Percentiles rank a stretch among this genome's conserved stretches.
Conservation (phyloP, 805 yeast species). For the Schwanniomyces yamadae region DNA sequence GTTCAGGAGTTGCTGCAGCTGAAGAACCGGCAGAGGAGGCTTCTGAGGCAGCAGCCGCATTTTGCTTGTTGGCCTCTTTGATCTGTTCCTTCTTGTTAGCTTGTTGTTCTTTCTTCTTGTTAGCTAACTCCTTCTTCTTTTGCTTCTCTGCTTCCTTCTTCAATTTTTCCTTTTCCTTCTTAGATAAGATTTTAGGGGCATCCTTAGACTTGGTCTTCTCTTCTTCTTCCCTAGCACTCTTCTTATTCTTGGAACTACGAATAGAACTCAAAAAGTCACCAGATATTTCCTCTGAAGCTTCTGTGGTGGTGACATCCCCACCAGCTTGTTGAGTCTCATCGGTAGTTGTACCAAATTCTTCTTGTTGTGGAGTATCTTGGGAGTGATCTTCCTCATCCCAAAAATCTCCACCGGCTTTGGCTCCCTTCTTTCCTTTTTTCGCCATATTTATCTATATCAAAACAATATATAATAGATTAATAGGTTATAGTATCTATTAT, state of each 20-base stretch:
- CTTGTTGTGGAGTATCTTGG: constrained; percentile 36
- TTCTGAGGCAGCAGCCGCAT: constrained; percentile 37
- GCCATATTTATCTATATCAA: constrained; percentile 39
- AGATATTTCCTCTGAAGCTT: constrained; percentile 30
- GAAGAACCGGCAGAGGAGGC: constrained; percentile 19
- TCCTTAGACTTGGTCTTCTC: constrained; percentile 49
- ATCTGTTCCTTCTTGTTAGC: constrained; percentile 59
- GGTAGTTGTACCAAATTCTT: constrained; percentile 30
- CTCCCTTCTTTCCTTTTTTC: constrained; percentile 57
- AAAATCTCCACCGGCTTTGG: constrained; percentile 64
- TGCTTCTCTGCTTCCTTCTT: constrained; percentile 91
- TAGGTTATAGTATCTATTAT: too few species aligned
- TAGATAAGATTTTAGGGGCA: constrained; percentile 77
- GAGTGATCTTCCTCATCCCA: constrained; percentile 73
- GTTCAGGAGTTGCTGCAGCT: constrained; percentile 35
- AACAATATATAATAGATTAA: too few species aligned
- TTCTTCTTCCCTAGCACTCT: constrained; percentile 64
- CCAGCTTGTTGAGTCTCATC: constrained; percentile 42
- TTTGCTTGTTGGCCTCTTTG: constrained; percentile 46
- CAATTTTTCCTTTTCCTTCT: constrained; percentile 93
- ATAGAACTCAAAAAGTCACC: constrained; percentile 82
- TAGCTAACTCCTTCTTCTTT: constrained; percentile 86
- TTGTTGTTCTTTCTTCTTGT: constrained; percentile 74
- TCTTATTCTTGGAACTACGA: constrained; percentile 75
- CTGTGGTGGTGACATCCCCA: constrained; percentile 15